phyloP scores from a whole-genome alignment of 495 filamentous ascomycete species.

The Hypoxylon intermedium region DNA sequence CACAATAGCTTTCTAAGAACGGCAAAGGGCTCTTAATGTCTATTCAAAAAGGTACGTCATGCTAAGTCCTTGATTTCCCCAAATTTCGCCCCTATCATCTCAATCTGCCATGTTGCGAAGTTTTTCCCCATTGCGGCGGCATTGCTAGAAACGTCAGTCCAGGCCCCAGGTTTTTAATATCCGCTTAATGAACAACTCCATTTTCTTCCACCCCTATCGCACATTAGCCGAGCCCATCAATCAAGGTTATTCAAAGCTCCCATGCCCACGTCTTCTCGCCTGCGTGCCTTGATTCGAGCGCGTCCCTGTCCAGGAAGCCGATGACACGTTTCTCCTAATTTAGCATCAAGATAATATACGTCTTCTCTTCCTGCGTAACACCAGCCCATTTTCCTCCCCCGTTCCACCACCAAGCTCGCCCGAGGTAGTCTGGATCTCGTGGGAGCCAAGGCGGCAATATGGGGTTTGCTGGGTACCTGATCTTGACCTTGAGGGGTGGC shows the following conservation, averaged over 20 bases:
- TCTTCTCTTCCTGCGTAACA: slow-evolving; percentile 12
- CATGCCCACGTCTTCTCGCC: slow-evolving; percentile 7
- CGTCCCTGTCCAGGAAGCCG: background rate
- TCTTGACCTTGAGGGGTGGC: slow-evolving; percentile 8
- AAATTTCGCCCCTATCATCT: slow-evolving; percentile 6
- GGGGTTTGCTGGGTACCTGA: slow-evolving; percentile 12
- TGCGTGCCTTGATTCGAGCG: slow-evolving; percentile 16
- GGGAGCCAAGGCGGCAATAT: slow-evolving; percentile 29
- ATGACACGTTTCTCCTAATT: slow-evolving; percentile 31
- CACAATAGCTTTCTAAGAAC: background rate
- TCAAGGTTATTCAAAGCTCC: slow-evolving; percentile 1
- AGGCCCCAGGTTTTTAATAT: slow-evolving; percentile 37
- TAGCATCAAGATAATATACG: slow-evolving; percentile 30
- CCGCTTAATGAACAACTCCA: slow-evolving; percentile 35
- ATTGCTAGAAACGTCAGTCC: slow-evolving; percentile 14
- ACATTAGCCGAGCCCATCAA: slow-evolving; percentile 32
- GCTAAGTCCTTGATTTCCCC: background rate
- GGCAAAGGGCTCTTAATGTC: background rate
- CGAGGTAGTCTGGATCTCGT: slow-evolving; percentile 28
- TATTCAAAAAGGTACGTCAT: too few relatives aligned
- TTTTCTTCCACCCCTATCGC: slow-evolving; percentile 21
- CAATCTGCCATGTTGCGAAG: slow-evolving; percentile 18
- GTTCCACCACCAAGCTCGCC: slow-evolving; percentile 13
- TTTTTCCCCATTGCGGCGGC: background rate
- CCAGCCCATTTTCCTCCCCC: slow-evolving; percentile 3